Conservation (phyloP, 2,329 filamentous ascomycete species). For the Incumbomyces delicatus region DNA sequence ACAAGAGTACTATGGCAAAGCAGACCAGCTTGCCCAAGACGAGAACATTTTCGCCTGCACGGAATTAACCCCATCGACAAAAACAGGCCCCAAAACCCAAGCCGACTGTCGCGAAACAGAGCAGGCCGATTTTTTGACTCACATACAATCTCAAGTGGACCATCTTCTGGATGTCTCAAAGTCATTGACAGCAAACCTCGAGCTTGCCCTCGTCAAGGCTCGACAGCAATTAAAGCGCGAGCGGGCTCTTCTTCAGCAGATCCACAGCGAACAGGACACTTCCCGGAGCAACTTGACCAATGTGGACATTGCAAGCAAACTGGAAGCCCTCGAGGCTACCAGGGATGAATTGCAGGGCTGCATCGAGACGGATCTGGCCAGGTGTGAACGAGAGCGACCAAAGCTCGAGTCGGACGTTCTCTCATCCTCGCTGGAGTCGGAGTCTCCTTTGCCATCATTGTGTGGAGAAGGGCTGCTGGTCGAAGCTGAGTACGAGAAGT, state of each 20-base stretch:
- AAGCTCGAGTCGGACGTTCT: not conserved
- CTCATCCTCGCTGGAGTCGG: constrained; percentile 4
- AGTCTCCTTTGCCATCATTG: not conserved
- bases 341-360: constrained; percentile 14
- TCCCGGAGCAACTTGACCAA: not conserved
- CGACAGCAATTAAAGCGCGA: constrained; percentile 10
- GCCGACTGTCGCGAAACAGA: not conserved
- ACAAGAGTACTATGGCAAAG: not conserved
- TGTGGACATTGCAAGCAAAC: not conserved
- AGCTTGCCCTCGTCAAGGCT: constrained; percentile 16
- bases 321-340: constrained; percentile 10
- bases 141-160: too few relatives aligned
- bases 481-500: constrained; percentile 12
- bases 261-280: not conserved
- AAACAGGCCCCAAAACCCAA: not conserved
- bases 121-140: not conserved
- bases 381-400: not conserved
- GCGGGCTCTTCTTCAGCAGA: constrained; percentile 4
- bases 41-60: not conserved
- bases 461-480: not conserved
- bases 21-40: not conserved
- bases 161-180: not conserved
- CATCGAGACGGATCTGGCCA: constrained; percentile 14
- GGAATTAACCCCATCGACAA: not conserved
- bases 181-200: constrained; percentile 8